phyloP scores from a whole-genome alignment of 768 basidiomycete genomes.

The Calocybe gangraenosa region DNA sequence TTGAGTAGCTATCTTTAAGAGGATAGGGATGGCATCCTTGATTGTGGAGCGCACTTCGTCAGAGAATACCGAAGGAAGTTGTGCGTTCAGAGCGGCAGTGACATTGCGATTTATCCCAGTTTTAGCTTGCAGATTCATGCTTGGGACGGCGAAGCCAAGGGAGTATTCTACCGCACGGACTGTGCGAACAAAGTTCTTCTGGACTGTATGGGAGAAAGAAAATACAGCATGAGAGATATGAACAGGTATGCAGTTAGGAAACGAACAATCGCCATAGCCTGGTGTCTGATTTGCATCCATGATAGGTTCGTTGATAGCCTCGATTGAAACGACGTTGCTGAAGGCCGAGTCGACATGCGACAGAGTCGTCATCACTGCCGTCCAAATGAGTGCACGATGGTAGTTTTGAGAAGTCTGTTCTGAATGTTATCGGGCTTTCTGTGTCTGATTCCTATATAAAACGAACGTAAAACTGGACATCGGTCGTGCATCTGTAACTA shows the following conservation, averaged over 20 bases:
- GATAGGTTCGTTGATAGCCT: constrained; percentile 77
- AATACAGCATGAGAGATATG: not conserved
- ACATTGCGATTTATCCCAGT: constrained; percentile 16
- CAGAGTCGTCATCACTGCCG: constrained; percentile 71
- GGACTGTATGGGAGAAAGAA: constrained; percentile 37
- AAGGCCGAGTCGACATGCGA: constrained; percentile 70
- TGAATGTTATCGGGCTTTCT: not conserved
- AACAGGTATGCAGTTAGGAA: not conserved
- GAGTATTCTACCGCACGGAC: constrained; percentile 60
- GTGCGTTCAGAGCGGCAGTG: constrained; percentile 19
- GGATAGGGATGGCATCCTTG: constrained; percentile 31
- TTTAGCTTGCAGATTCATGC: constrained; percentile 10
- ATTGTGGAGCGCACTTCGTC: constrained; percentile 27
- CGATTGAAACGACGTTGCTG: constrained; percentile 58
- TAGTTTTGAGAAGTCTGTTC: constrained; percentile 66
- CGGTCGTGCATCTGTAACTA: constrained; percentile 51
- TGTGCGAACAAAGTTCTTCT: constrained; percentile 64
- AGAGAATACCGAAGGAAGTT: constrained; percentile 20
- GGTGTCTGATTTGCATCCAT: constrained; percentile 69
- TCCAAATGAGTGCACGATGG: constrained; percentile 76
- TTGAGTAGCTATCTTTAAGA: constrained; percentile 26
- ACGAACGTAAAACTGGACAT: constrained; percentile 71
- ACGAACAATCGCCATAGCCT: constrained; percentile 63
- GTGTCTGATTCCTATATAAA: not conserved
- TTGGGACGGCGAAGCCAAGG: constrained; percentile 49